Evolutionary conservation across 768 basidiomycete genomes (phyloP), one percentile per base, ranked within the genome.

Genomic region (Phlebiopsis flavidoalba): DNA sequence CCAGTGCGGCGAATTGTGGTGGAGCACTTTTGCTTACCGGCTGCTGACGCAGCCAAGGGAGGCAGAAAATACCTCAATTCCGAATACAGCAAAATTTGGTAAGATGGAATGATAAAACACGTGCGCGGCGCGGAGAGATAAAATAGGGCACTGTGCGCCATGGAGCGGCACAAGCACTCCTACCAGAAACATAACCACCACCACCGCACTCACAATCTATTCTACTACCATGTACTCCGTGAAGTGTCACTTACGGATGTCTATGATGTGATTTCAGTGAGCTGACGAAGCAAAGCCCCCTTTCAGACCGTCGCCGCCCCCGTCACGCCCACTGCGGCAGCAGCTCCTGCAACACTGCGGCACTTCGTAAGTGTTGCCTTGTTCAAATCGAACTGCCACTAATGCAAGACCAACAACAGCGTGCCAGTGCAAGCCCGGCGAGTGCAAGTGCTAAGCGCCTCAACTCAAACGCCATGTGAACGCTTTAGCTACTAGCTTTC

Each of bases 391-490:
- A 22, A 21, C 55, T 14, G 33, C 3, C 15, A 36, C 43, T 40
- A 40, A 19, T 36, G 14, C 56, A 24, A 58, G 15, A 40, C 62
- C 3, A 48, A 58, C 33, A 46, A 12, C 50, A 87, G 85, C 62
- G n/a, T 88, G 86, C 77, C 60, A 62, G 26, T 87, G 86, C 80
- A 79, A 81, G 74, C 68, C 83, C 54, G 82, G 79, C 57, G 79
- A 81, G 63, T 87, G 85, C 85, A 86, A 86, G 74, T 88, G 84
- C 78, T 84, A 72, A 80, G 63, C 58, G 61, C 60, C n/a, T 4
- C 26, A n/a, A 46, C 31, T 45, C 12, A 43, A 43, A 43, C 40
- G 40, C 11, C 17, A 43, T 43, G 40, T n/a, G n/a, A n/a, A 17
- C 40, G 17, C 12, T 43, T 17, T 43, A 17, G 8, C 14, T 40